Conservation (phyloP, 257 asterid genomes). For the Capsicum pubescens region DNA sequence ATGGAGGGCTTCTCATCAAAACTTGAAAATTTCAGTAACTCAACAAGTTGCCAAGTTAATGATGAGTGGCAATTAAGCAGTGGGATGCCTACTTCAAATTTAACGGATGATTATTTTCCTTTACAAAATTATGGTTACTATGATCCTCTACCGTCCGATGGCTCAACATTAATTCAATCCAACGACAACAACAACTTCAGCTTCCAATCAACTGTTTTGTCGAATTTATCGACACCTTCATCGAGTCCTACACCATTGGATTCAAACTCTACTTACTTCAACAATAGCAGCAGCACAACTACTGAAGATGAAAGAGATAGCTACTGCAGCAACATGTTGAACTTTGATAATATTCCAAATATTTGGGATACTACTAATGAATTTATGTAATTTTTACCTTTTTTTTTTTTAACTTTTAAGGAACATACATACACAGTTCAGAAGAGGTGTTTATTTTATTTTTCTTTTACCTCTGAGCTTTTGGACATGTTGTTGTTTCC, state of each 20-base stretch:
- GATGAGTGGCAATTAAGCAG: conserved; percentile 52
- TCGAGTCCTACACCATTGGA: conserved; percentile 62
- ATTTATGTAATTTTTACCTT: conserved; percentile 47
- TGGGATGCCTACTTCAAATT: conserved; percentile 31
- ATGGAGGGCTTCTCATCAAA: conserved; percentile 38
- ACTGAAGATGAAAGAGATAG: conserved; percentile 70
- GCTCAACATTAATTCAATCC: conserved; percentile 52
- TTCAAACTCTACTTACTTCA: conserved; percentile 49
- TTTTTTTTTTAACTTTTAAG: background rate
- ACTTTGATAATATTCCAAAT: conserved; percentile 63
- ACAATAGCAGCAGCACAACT: conserved; percentile 40
- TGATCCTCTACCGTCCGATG: conserved; percentile 51
- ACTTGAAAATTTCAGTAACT: conserved; percentile 34
- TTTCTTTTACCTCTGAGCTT: background rate
- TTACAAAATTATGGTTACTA: conserved; percentile 46
- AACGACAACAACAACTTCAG: conserved; percentile 48
- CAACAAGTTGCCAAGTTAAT: conserved; percentile 39
- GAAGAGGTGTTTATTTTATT: background rate
- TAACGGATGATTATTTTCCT: conserved; percentile 45
- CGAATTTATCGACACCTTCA: conserved; percentile 70
- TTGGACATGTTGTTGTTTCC: conserved; percentile 21
- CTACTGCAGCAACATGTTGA: conserved; percentile 64
- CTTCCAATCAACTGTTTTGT: conserved; percentile 61
- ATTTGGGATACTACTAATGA: conserved; percentile 54
- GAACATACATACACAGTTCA: background rate